Evolutionary conservation across 164 flowering plant genomes (phyloP).

Genomic region (Annona cherimola): DNA sequence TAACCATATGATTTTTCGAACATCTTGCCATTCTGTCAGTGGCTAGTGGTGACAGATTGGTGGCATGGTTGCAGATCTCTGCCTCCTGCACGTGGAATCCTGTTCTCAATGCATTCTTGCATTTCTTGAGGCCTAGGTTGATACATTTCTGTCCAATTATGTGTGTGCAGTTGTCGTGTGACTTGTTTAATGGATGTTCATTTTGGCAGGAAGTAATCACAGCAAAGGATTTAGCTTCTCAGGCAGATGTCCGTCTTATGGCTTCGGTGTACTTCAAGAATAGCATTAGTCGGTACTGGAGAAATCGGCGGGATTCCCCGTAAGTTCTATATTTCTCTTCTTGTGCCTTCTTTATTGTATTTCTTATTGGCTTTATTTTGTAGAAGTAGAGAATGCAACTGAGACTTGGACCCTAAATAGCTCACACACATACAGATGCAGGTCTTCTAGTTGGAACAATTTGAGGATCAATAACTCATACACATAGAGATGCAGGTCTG

Average conservation of each 20-base stretch:
- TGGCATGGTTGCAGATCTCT: not conserved
- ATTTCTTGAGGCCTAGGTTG: not conserved
- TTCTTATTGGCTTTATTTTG: not conserved
- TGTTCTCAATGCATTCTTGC: not conserved
- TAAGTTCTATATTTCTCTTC: constrained; percentile 8
- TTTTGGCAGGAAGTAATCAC: constrained; percentile 75
- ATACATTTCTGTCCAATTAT: not conserved
- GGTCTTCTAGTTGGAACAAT: no score
- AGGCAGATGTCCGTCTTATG: constrained; percentile 72
- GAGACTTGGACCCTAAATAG: no score
- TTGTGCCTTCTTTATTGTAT: not conserved
- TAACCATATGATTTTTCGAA: no score
- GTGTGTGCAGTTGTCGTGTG: not conserved
- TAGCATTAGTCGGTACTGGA: constrained; percentile 77
- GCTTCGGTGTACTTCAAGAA: constrained; percentile 94
- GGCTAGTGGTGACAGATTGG: not conserved
- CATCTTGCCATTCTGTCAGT: no score
- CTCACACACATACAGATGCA: no score
- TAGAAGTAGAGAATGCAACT: not conserved
- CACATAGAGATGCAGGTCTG: no score
- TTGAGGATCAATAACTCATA: no score
- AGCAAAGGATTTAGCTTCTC: constrained; percentile 61
- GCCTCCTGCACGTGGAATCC: not conserved
- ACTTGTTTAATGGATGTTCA: not conserved
- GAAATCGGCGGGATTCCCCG: constrained; percentile 61